These are phyloP conservation scores for Penicillium hordei DNA, from an alignment of 2,329 filamentous ascomycete species.

Conservation along the genomic window DNA sequence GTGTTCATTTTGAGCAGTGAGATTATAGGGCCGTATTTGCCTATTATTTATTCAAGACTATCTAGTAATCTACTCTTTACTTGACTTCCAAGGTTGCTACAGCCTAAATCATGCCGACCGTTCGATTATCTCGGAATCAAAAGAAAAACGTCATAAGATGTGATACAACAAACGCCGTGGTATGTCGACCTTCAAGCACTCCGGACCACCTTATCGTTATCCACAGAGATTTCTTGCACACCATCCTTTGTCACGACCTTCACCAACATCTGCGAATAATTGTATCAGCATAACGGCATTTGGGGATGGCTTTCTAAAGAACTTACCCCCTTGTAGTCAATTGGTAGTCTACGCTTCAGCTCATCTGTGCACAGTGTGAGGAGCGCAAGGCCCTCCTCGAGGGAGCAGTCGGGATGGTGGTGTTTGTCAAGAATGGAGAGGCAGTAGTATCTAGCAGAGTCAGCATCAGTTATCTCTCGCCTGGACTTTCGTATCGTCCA, in stretches of 20 bases:
- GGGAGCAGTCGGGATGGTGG: conserved; percentile 89
- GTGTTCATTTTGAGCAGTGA: neutral
- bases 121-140: conserved; percentile 32
- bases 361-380: conserved; percentile 95
- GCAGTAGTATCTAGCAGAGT: conserved; percentile 77
- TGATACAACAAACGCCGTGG: conserved; percentile 30
- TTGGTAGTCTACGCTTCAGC: conserved; percentile 91
- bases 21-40: neutral
- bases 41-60: neutral
- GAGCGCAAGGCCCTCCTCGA: conserved; percentile 87
- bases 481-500: neutral
- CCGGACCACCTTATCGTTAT: conserved; percentile 66
- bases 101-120: conserved; percentile 17
- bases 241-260: conserved; percentile 96
- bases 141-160: conserved; percentile 31
- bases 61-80: conserved; percentile 1
- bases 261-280: conserved; percentile 54
- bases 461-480: conserved; percentile 14
- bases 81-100: conserved; percentile 3
- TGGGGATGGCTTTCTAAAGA: neutral
- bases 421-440: conserved; percentile 97
- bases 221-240: conserved; percentile 78
- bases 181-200: conserved; percentile 44
- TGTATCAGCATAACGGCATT: conserved; percentile 10
- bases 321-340: conserved; percentile 95